phyloP scores from a whole-genome alignment of 345 rosid species.

The Eucalyptus guilfoylei region DNA sequence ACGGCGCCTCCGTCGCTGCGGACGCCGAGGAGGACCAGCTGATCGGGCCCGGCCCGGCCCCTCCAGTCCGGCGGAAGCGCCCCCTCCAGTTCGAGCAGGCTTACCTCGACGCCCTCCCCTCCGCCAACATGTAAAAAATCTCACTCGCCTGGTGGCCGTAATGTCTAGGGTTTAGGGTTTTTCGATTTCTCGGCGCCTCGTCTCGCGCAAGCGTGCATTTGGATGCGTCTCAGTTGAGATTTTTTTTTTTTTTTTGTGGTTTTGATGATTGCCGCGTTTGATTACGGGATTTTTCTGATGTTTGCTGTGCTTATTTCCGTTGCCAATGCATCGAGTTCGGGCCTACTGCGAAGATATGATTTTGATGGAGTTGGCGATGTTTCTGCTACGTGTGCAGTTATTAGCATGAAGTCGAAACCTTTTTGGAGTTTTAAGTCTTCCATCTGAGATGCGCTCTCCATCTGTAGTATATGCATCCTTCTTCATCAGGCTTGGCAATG shows the following conservation, averaged over 20 bases:
- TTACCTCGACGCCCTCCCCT: conserved; percentile 79
- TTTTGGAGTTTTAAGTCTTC: background rate
- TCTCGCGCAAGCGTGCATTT: background rate
- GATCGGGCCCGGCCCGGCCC: conserved; percentile 81
- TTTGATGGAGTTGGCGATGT: background rate
- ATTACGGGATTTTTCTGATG: background rate
- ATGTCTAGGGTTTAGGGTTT: background rate
- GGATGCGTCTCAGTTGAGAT: background rate
- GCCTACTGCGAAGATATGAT: background rate
- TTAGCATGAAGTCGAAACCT: background rate
- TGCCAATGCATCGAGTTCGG: background rate
- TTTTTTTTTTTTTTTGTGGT: background rate
- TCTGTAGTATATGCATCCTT: background rate
- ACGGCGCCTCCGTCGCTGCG: conserved; percentile 4
- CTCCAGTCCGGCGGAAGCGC: conserved; percentile 61
- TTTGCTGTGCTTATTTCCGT: background rate
- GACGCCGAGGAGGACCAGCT: conserved; percentile 31
- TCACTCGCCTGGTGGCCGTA: background rate
- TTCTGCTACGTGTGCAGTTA: background rate
- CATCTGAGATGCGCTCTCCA: background rate
- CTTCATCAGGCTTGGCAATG: background rate
- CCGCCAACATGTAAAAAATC: conserved; percentile 58
- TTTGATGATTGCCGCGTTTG: background rate
- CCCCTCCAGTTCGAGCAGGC: conserved; percentile 94
- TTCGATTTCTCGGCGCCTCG: background rate